These are phyloP conservation scores for Carex littledalei DNA, from an alignment of 176 grass and related monocot species.

Conservation along the genomic window DNA sequence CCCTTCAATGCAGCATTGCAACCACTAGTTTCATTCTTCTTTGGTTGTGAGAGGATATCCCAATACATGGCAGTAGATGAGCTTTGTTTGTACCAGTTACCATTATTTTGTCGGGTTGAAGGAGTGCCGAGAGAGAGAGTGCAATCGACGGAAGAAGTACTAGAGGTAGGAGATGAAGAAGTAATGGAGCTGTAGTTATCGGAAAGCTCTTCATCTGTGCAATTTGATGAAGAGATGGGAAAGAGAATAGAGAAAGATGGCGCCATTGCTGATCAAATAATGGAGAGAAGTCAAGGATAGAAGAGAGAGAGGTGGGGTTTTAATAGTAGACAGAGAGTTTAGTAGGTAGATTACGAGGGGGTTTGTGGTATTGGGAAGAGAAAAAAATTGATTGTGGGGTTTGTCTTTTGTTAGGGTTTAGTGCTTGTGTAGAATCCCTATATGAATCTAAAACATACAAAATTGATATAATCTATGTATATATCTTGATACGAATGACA, in stretches of 20 bases:
- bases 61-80: slow-evolving; percentile 19
- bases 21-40: background rate
- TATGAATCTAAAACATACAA: background rate
- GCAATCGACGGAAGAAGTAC: slow-evolving; percentile 58
- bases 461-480: background rate
- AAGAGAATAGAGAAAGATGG: slow-evolving; percentile 36
- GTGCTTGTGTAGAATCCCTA: slow-evolving; percentile 15
- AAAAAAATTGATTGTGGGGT: slow-evolving; percentile 32
- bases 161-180: slow-evolving; percentile 19
- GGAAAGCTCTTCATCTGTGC: slow-evolving; percentile 12
- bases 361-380: slow-evolving; percentile 20
- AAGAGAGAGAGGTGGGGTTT: background rate
- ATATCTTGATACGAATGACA: background rate
- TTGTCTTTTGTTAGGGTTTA: slow-evolving; percentile 36
- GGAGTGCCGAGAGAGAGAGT: slow-evolving; percentile 85
- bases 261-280: slow-evolving; percentile 20
- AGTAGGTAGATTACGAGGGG: slow-evolving; percentile 2
- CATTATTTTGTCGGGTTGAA: slow-evolving; percentile 36
- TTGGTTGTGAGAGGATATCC: slow-evolving; percentile 25
- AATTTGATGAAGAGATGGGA: slow-evolving; percentile 31
- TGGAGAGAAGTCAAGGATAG: background rate
- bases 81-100: background rate
- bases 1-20: background rate
- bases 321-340: background rate
- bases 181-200: slow-evolving; percentile 3